A percentile compares a stretch with the other conserved stretches of the same genome.
Conservation (phyloP, 2,329 filamentous ascomycete species). For the Cercospora canescens region DNA sequence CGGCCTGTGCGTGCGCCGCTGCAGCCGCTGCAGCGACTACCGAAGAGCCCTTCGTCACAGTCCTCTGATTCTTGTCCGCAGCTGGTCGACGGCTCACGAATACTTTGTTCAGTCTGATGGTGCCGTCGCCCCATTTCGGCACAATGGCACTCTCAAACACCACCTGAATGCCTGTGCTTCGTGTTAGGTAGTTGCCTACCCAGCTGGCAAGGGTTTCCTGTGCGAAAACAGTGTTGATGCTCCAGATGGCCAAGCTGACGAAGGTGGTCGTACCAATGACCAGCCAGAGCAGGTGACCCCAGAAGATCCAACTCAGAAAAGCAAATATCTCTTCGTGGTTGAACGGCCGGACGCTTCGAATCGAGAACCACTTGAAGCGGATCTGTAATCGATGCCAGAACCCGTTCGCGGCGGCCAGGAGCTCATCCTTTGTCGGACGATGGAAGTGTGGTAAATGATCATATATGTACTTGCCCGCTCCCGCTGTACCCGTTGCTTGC, state of each 20-base stretch:
- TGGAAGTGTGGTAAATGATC: constrained; percentile 68
- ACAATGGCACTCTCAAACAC: constrained; percentile 98
- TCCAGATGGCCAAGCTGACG: constrained; percentile 85
- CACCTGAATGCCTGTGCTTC: constrained; percentile 88
- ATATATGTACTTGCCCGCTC: constrained; percentile 45
- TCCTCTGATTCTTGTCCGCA: constrained; percentile 51
- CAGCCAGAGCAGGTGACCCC: constrained; percentile 93
- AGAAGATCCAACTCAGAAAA: constrained; percentile 90
- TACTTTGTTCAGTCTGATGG: constrained; percentile 95
- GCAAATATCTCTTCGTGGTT: constrained; percentile 96
- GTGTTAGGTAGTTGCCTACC: constrained; percentile 93
- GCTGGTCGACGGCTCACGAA: constrained; percentile 91
- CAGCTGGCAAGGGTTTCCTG: constrained; percentile 93
- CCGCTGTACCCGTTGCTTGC: constrained; percentile 15
- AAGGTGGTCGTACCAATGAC: constrained; percentile 97
- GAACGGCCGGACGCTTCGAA: constrained; percentile 89
- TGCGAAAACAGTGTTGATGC: constrained; percentile 94
- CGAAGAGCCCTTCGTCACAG: constrained; percentile 87
- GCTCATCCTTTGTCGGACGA: constrained; percentile 87
- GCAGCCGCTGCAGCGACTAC: constrained; percentile 80
- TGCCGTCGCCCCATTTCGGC: constrained; percentile 90
- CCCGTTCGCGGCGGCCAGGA: constrained; percentile 85
- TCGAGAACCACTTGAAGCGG: constrained; percentile 97
- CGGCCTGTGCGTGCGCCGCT: constrained; percentile 64
- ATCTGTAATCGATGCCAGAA: constrained; percentile 90